Conservation (phyloP, 1,284 basidiomycete genomes). For the Cutaneotrichosporon cyanovorans region DNA sequence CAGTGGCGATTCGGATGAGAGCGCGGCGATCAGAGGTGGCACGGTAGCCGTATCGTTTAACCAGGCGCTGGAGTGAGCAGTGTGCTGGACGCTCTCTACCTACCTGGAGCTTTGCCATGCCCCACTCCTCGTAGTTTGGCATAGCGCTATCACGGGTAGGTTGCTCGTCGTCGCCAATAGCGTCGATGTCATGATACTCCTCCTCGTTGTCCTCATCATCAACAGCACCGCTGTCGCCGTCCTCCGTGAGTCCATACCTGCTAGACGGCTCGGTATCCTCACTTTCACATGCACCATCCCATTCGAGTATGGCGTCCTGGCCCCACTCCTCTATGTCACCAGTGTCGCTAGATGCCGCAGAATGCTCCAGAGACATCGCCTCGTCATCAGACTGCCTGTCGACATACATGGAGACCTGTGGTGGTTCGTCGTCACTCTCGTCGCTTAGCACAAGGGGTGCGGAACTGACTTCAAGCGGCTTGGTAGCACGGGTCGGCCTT, state of each 20-base stretch:
- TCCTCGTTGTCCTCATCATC: not conserved
- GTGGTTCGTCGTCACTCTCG: not conserved
- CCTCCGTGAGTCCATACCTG: too few species aligned
- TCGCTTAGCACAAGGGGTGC: not conserved
- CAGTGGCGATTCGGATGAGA: slow-evolving; percentile 28
- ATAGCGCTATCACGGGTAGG: too few species aligned
- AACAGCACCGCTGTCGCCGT: not conserved
- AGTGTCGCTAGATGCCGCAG: too few species aligned
- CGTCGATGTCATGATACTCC: slow-evolving; percentile 5
- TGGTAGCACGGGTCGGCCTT: too few species aligned
- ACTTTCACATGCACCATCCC: slow-evolving; percentile 8
- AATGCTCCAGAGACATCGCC: too few species aligned
- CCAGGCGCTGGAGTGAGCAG: slow-evolving; percentile 3
- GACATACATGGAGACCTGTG: too few species aligned
- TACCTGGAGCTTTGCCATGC: slow-evolving; percentile 27
- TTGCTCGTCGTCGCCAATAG: slow-evolving; percentile 1
- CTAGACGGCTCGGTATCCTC: slow-evolving; percentile 6
- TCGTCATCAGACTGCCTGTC: too few species aligned
- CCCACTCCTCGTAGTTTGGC: slow-evolving; percentile 5
- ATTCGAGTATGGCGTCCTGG: slow-evolving; percentile 23
- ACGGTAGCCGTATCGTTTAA: slow-evolving; percentile 32
- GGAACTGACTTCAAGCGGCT: too few species aligned
- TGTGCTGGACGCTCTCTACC: slow-evolving; percentile 1
- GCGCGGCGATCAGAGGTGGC: slow-evolving; percentile 22
- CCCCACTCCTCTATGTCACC: slow-evolving; percentile 10